These are phyloP conservation scores for Orbilia quercus DNA, from an alignment of 2,329 filamentous ascomycete species.

Conservation along the genomic window DNA sequence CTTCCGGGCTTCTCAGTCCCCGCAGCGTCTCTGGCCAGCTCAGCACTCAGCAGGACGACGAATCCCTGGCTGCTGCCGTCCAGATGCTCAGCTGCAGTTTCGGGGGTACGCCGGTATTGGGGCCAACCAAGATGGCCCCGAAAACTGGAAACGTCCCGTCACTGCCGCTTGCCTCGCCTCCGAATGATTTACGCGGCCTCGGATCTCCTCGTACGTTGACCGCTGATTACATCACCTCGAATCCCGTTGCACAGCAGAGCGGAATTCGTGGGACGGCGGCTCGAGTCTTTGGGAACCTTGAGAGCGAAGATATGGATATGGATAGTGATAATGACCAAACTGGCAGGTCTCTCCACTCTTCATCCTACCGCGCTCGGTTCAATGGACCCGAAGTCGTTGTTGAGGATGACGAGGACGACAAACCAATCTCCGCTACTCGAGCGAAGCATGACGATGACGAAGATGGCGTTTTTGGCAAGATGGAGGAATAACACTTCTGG, in stretches of 20 bases:
- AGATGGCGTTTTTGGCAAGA: slow-evolving; percentile 92
- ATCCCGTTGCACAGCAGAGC: slow-evolving; percentile 72
- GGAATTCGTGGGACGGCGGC: slow-evolving; percentile 69
- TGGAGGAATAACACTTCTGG: slow-evolving; percentile 78
- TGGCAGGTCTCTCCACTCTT: slow-evolving; percentile 32
- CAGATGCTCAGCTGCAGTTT: slow-evolving; percentile 92
- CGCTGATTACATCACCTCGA: slow-evolving; percentile 71
- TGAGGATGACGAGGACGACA: slow-evolving; percentile 57
- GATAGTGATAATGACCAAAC: slow-evolving; percentile 70
- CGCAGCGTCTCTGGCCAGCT: slow-evolving; percentile 59
- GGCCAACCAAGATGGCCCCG: slow-evolving; percentile 69
- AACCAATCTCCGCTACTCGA: slow-evolving; percentile 69
- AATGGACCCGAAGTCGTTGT: slow-evolving; percentile 56
- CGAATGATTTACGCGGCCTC: slow-evolving; percentile 70
- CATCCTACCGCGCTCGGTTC: slow-evolving; percentile 41
- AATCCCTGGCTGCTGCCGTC: slow-evolving; percentile 87
- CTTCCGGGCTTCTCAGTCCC: slow-evolving; percentile 38
- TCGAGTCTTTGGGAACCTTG: slow-evolving; percentile 64
- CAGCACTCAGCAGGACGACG: slow-evolving; percentile 81
- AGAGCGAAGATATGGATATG: slow-evolving; percentile 71
- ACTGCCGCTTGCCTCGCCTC: slow-evolving; percentile 81
- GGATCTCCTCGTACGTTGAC: slow-evolving; percentile 65
- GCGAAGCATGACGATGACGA: slow-evolving; percentile 87
- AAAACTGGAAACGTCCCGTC: slow-evolving; percentile 89
- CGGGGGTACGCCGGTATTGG: slow-evolving; percentile 77